Evolutionary conservation across 495 filamentous ascomycete genomes (phyloP).

Genomic region (Penicillium coprophilum): DNA sequence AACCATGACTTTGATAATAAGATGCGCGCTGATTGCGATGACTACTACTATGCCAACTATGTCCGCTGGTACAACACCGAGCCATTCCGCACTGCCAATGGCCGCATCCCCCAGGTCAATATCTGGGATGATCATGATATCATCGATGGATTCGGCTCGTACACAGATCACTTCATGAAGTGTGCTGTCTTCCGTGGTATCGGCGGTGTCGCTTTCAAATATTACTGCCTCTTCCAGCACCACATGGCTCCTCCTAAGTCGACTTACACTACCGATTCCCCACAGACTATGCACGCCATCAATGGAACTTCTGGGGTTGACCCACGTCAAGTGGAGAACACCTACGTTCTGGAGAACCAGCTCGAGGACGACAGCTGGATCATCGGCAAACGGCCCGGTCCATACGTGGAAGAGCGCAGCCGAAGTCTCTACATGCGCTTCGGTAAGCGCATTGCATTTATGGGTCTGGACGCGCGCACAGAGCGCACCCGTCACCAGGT

Average conservation of each 20-base stretch:
- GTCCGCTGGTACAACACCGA: constrained; percentile 80
- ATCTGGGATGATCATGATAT: constrained; percentile 95
- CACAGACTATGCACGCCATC: constrained; percentile 50
- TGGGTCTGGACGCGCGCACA: constrained; percentile 86
- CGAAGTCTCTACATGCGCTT: constrained; percentile 79
- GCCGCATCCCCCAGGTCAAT: constrained; percentile 86
- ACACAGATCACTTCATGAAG: constrained; percentile 91
- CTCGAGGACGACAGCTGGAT: constrained; percentile 73
- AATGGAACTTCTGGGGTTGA: constrained; percentile 57
- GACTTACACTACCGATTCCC: constrained; percentile 74
- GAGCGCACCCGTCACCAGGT: constrained; percentile 91
- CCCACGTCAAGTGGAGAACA: constrained; percentile 63
- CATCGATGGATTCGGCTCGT: constrained; percentile 91
- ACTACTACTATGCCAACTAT: constrained; percentile 90
- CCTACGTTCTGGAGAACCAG: constrained; percentile 62
- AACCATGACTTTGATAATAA: constrained; percentile 71
- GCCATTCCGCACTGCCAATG: constrained; percentile 81
- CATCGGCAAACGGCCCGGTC: constrained; percentile 70
- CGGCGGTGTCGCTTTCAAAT: constrained; percentile 81
- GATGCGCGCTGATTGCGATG: constrained; percentile 75
- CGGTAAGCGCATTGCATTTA: constrained; percentile 79
- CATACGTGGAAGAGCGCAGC: constrained; percentile 77
- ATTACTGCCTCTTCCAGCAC: constrained; percentile 94
- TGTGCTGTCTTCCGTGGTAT: constrained; percentile 90
- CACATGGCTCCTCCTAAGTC: constrained; percentile 79